Evolutionary conservation across 306 rosid species (phyloP), one percentile per base, ranked within the genome.

Genomic region (Cucurbita moschata): DNA sequence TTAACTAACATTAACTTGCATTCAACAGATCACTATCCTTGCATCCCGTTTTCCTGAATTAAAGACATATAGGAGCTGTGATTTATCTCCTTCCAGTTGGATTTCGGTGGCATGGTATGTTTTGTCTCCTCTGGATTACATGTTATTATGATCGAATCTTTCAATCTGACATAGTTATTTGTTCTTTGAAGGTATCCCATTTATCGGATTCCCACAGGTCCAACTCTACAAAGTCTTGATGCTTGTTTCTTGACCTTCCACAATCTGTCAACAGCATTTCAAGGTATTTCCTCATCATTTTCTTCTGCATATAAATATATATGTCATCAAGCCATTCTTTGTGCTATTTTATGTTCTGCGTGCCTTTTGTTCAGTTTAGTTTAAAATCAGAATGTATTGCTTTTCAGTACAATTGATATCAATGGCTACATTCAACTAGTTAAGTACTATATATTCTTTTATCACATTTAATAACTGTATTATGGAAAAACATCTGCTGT

Each of bases 181-280:
- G 63, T 50, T 18, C 40, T 78, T 37, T 80, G 58, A 78, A 92
- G 97, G 97, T 92, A 92, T 85, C 97, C 97, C 5, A 92, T 92
- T 77, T 92, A 92, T 74, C 83, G 97, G 86, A 89, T 92, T 82
- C 97, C 97, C 68, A 89, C 92, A 5, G 97, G 97, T 82, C 97
- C 88, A 10, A 92, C 97, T 5, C 81, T 92, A 74, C 88, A 92
- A 82, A 92, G 86, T 74, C 76, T 89, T 56, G 94, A 84, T 81
- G 92, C 97, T 68, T 89, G 97, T 85, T 92, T 92, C 84, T 77
- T 89, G 89, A 86, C 90, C 75, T 92, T 84, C 72, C 96, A 92
- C 81, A 85, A 86, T 67, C 65, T 88, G 66, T 86, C 96, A 14
- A 88, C 95, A 12, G 80, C 90, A 13, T 49, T 72, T 58, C 88